phyloP scores from a whole-genome alignment of 2,329 filamentous ascomycete species.

The Penicillium sp. region DNA sequence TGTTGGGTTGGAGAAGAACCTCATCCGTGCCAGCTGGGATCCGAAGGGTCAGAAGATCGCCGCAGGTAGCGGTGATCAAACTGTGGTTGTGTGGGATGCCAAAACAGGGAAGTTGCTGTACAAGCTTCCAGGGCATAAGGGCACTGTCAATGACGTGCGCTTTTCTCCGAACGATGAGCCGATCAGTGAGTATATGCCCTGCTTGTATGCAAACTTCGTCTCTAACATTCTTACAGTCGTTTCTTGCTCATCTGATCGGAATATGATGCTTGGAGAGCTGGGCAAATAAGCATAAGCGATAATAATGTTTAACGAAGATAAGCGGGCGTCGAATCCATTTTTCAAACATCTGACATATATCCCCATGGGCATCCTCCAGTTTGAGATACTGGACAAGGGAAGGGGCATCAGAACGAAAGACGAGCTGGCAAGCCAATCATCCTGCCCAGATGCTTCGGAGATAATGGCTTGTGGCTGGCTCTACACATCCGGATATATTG shows the following conservation, averaged over 20 bases:
- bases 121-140: conserved; percentile 92
- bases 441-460: not conserved
- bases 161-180: conserved; percentile 82
- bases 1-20: conserved; percentile 82
- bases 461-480: not conserved
- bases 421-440: not conserved
- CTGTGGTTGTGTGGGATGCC: conserved; percentile 84
- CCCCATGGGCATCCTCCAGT: not conserved
- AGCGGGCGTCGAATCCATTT: conserved; percentile 27
- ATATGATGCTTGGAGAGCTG: conserved; percentile 77
- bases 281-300: conserved; percentile 51
- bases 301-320: conserved; percentile 22
- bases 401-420: not conserved
- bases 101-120: conserved; percentile 87
- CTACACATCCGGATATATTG: conserved; percentile 2
- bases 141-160: conserved; percentile 89
- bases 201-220: not conserved
- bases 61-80: conserved; percentile 84
- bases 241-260: conserved; percentile 85
- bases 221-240: conserved; percentile 58
- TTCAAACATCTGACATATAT: conserved; percentile 1
- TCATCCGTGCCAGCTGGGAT: conserved; percentile 89
- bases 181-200: conserved; percentile 64
- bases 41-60: conserved; percentile 79
- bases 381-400: not conserved